Percentiles rank a stretch among this genome's conserved stretches.
Conservation (phyloP, 2,329 filamentous ascomycete genomes). For the Pestalotiopsis sp. region DNA sequence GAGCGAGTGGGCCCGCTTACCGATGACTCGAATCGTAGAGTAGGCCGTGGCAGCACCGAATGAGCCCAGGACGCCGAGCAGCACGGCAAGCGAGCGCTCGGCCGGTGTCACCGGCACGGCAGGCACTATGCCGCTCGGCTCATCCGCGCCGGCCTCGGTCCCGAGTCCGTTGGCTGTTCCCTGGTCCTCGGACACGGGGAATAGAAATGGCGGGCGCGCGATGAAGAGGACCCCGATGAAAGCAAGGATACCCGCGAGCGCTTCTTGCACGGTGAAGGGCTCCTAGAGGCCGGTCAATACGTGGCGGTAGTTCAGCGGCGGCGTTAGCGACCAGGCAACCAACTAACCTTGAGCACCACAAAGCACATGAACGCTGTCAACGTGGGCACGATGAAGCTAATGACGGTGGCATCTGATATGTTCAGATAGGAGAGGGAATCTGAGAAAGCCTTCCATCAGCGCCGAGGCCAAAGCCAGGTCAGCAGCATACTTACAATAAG, state of each 20-base stretch:
- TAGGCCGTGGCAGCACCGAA: constrained; percentile 71
- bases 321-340: background rate
- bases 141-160: background rate
- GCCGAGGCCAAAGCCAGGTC: background rate
- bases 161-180: background rate
- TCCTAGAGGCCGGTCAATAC: constrained; percentile 53
- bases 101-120: constrained; percentile 48
- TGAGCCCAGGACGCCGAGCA: constrained; percentile 70
- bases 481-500: constrained; percentile 37
- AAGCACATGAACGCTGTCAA: constrained; percentile 69
- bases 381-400: constrained; percentile 77
- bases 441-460: constrained; percentile 39
- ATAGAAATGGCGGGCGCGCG: constrained; percentile 67
- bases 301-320: background rate
- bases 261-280: constrained; percentile 72
- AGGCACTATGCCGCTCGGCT: constrained; percentile 20
- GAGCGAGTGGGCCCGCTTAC: constrained; percentile 73
- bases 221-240: constrained; percentile 76
- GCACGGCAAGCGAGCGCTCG: constrained; percentile 68
- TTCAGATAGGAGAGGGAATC: constrained; percentile 66
- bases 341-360: constrained; percentile 45
- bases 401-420: constrained; percentile 77
- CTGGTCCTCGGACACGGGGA: constrained; percentile 42
- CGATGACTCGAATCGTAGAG: constrained; percentile 75
- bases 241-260: constrained; percentile 69